A percentile compares a stretch with the other conserved stretches of the same genome.
phyloP scores from a whole-genome alignment of 176 grass and related monocot species.

The Eragrostis curvula region DNA sequence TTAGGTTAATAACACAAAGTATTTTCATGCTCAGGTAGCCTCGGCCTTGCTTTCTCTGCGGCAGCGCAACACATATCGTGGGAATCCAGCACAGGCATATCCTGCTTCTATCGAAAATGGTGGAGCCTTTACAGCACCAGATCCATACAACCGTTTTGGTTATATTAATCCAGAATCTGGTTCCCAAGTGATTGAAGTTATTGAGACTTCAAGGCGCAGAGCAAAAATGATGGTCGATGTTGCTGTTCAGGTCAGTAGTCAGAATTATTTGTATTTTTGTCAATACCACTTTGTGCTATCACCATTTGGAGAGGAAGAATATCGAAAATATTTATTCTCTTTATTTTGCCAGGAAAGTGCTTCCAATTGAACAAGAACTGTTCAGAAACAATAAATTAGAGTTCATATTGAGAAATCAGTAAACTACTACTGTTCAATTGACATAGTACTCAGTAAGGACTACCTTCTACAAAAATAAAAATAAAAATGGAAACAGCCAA shows the following conservation, averaged over 20 bases:
- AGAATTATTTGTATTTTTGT: constrained; percentile 25
- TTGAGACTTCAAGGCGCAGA: constrained; percentile 77
- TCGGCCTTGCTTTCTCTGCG: constrained; percentile 82
- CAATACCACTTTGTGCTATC: background rate
- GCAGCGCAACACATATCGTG: constrained; percentile 88
- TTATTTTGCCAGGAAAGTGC: background rate
- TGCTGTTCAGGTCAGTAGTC: constrained; percentile 79
- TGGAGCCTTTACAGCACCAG: constrained; percentile 50
- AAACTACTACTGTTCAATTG: background rate
- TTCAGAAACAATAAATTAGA: background rate
- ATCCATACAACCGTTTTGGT: constrained; percentile 52
- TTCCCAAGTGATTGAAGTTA: constrained; percentile 91
- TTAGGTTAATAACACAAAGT: background rate
- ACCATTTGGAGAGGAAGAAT: background rate
- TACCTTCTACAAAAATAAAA: background rate
- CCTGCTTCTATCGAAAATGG: constrained; percentile 66
- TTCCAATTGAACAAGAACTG: background rate
- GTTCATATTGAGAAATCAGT: background rate
- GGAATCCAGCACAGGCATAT: constrained; percentile 64
- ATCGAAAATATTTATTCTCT: background rate
- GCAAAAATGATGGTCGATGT: constrained; percentile 93
- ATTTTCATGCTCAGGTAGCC: constrained; percentile 70
- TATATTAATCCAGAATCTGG: constrained; percentile 81
- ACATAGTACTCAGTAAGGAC: background rate
- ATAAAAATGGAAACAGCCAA: constrained; percentile 12